Conservation (phyloP, 352 stramenopile species). For the Pythium rhizo-oryzae region DNA sequence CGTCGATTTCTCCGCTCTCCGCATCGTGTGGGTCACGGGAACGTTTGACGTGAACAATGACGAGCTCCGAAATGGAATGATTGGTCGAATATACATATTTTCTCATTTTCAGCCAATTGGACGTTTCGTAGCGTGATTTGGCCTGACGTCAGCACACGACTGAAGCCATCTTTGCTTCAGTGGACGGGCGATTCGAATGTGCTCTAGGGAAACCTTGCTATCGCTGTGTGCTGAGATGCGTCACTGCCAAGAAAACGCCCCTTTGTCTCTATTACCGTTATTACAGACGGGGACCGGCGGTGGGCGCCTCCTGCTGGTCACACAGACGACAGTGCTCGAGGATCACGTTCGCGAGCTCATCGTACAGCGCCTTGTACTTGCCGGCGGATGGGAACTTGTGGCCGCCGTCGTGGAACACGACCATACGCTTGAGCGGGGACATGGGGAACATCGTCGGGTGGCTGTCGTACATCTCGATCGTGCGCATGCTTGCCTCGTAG, state of each 20-base stretch:
- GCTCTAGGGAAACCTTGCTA: neutral
- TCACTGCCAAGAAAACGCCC: neutral
- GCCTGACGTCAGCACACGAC: conserved; percentile 3
- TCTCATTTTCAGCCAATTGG: conserved; percentile 12
- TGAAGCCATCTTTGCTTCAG: conserved; percentile 8
- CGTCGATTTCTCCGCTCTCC: neutral
- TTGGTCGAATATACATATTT: neutral
- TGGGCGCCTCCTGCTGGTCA: neutral
- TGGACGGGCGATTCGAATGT: neutral
- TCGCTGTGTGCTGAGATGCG: neutral
- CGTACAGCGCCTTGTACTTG: conserved; percentile 33
- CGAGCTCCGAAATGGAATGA: neutral
- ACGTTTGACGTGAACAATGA: conserved; percentile 33
- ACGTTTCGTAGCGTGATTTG: neutral
- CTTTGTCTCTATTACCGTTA: neutral
- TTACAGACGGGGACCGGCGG: conserved; percentile 11
- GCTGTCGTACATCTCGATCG: conserved; percentile 40
- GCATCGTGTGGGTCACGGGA: neutral
- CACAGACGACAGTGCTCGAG: conserved; percentile 31
- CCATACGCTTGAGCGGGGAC: conserved; percentile 28
- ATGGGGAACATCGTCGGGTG: conserved; percentile 19
- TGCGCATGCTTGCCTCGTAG: conserved; percentile 30
- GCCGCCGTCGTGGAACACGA: conserved; percentile 43
- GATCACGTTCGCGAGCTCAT: conserved; percentile 31
- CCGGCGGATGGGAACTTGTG: conserved; percentile 41